These are phyloP conservation scores for Colletotrichum sp. DNA, from an alignment of 2,329 filamentous ascomycete genomes.

Conservation along the genomic window DNA sequence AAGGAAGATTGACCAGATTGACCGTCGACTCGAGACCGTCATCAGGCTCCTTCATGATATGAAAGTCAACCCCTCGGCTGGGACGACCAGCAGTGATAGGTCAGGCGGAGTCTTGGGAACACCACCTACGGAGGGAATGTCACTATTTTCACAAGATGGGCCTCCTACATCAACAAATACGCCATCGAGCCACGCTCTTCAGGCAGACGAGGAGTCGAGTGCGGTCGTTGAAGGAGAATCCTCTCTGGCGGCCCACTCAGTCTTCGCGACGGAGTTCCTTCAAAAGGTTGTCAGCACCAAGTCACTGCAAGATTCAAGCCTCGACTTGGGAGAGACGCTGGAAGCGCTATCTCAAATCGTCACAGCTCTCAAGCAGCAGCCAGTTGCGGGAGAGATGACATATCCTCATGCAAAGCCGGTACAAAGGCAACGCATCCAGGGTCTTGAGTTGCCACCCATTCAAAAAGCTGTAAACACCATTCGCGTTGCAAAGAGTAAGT, in stretches of 20 bases:
- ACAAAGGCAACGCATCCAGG: neutral
- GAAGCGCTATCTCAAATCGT: constrained; percentile 38
- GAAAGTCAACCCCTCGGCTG: constrained; percentile 28
- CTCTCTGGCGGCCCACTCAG: constrained; percentile 50
- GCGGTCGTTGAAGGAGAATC: constrained; percentile 48
- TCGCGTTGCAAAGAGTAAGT: neutral
- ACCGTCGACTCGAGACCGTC: constrained; percentile 38
- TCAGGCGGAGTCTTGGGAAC: neutral
- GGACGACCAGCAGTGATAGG: neutral
- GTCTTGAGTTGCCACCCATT: constrained; percentile 18
- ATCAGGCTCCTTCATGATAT: constrained; percentile 38
- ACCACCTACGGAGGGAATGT: neutral
- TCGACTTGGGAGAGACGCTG: constrained; percentile 38
- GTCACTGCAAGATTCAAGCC: constrained; percentile 25
- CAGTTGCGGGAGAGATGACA: constrained; percentile 28
- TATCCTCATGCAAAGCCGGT: constrained; percentile 26
- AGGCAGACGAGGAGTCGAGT: constrained; percentile 27
- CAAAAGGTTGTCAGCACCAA: constrained; percentile 39
- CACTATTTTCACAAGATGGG: neutral
- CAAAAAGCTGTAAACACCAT: constrained; percentile 15
- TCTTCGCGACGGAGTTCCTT: constrained; percentile 51
- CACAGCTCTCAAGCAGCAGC: constrained; percentile 28
- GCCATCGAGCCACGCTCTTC: constrained; percentile 8
- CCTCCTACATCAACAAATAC: constrained; percentile 17
- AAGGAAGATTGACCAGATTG: constrained; percentile 42